phyloP scores from a whole-genome alignment of 164 flowering plant genomes.

The Sedum album region DNA sequence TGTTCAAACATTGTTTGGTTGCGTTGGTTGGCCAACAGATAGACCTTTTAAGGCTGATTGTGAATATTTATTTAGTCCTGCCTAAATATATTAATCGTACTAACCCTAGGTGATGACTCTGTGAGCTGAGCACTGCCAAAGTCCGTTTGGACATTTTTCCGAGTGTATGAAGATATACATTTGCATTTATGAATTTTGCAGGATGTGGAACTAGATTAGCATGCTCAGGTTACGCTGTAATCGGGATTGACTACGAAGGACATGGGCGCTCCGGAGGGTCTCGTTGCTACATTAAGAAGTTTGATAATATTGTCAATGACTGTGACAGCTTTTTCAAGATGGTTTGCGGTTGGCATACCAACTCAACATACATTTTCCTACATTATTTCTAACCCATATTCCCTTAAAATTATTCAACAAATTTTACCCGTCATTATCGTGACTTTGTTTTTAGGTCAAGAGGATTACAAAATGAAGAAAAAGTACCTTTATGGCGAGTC shows the following conservation, averaged over 20 bases:
- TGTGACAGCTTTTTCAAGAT: slow-evolving; percentile 67
- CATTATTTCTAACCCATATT: neutral
- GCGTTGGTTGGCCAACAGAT: neutral
- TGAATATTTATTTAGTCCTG: neutral
- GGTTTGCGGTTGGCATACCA: slow-evolving; percentile 51
- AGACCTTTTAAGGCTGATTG: neutral
- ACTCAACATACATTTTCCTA: neutral
- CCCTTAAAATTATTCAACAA: neutral
- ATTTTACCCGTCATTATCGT: neutral
- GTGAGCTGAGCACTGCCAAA: neutral
- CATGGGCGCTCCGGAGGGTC: slow-evolving; percentile 83
- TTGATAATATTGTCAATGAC: slow-evolving; percentile 66
- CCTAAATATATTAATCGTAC: neutral
- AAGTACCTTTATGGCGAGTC: slow-evolving; percentile 89
- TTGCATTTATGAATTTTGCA: slow-evolving; percentile 11
- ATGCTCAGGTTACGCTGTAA: slow-evolving; percentile 61
- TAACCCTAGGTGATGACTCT: neutral
- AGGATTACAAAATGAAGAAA: slow-evolving; percentile 46
- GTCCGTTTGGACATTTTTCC: neutral
- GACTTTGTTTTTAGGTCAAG: slow-evolving; percentile 28
- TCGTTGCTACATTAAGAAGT: slow-evolving; percentile 91
- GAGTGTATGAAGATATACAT: too few relatives aligned
- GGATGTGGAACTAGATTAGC: slow-evolving; percentile 70
- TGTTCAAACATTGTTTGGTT: neutral
- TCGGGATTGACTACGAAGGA: slow-evolving; percentile 91